These are phyloP conservation scores for Salix suchowensis DNA, from an alignment of 345 rosid genomes.

Conservation along the genomic window DNA sequence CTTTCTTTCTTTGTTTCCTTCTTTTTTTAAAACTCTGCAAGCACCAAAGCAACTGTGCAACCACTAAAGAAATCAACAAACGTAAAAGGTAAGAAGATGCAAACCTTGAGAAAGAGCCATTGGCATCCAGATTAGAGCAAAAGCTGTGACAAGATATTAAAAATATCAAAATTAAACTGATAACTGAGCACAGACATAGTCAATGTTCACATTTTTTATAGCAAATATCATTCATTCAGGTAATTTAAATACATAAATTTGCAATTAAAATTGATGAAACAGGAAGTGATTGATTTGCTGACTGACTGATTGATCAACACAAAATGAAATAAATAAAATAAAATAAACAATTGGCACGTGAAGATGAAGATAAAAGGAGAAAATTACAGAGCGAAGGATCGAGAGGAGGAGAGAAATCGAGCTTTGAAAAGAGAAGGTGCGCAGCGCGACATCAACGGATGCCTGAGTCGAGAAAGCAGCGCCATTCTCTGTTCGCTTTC, in stretches of 20 bases:
- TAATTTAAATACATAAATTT: too few species aligned
- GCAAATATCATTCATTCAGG: too few species aligned
- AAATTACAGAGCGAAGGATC: conserved; percentile 52
- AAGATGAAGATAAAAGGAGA: not conserved
- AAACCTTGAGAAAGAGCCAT: conserved; percentile 45
- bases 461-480: conserved; percentile 69
- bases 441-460: conserved; percentile 49
- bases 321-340: too few species aligned
- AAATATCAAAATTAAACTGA: not conserved
- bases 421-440: conserved; percentile 56
- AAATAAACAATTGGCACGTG: too few species aligned
- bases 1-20: too few species aligned
- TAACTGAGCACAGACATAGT: not conserved
- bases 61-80: not conserved
- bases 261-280: too few species aligned
- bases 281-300: too few species aligned
- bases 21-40: too few species aligned
- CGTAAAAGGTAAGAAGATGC: conserved; percentile 5
- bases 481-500: conserved; percentile 39
- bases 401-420: conserved; percentile 51
- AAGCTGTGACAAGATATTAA: conserved; percentile 40
- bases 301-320: too few species aligned
- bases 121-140: conserved; percentile 32
- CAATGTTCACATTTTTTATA: too few species aligned
- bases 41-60: not conserved